These are phyloP conservation scores for Apiospora pterosperma DNA, from an alignment of 2,329 filamentous ascomycete genomes.

Conservation along the genomic window DNA sequence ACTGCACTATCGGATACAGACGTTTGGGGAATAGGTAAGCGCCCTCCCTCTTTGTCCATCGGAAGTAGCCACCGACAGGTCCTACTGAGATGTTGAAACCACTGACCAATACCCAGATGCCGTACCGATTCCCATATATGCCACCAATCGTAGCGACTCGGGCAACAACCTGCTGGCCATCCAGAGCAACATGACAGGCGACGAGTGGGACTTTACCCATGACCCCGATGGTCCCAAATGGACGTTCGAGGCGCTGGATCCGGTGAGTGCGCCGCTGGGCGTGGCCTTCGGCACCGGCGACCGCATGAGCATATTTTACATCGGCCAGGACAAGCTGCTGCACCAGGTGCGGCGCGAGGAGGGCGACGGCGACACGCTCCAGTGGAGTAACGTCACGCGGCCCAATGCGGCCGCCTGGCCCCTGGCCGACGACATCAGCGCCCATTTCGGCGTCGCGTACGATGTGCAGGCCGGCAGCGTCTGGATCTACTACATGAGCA, in stretches of 20 bases:
- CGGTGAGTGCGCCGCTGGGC: conserved; percentile 11
- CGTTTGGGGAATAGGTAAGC: neutral
- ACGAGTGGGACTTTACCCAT: conserved; percentile 16
- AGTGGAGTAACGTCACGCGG: conserved; percentile 16
- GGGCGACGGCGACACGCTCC: neutral
- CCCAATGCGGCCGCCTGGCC: conserved; percentile 26
- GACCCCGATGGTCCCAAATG: neutral
- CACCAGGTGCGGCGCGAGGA: conserved; percentile 17
- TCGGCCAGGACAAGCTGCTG: conserved; percentile 29
- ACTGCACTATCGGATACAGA: neutral
- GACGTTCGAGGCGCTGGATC: conserved; percentile 14
- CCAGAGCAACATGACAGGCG: conserved; percentile 16
- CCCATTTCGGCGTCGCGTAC: conserved; percentile 23
- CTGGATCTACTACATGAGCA: conserved; percentile 30
- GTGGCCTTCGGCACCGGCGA: conserved; percentile 18
- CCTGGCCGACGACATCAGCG: conserved; percentile 25
- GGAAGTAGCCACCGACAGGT: too few species aligned
- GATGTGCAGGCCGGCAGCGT: conserved; percentile 18
- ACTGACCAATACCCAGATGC: neutral
- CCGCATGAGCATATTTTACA: conserved; percentile 25
- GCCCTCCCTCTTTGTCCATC: too few species aligned
- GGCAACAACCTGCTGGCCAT: neutral
- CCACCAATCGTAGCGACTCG: neutral
- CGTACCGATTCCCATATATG: neutral
- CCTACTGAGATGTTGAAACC: too few species aligned